Conservation (phyloP, 2,329 filamentous ascomycete species). For the Colletotrichum endophyticum region DNA sequence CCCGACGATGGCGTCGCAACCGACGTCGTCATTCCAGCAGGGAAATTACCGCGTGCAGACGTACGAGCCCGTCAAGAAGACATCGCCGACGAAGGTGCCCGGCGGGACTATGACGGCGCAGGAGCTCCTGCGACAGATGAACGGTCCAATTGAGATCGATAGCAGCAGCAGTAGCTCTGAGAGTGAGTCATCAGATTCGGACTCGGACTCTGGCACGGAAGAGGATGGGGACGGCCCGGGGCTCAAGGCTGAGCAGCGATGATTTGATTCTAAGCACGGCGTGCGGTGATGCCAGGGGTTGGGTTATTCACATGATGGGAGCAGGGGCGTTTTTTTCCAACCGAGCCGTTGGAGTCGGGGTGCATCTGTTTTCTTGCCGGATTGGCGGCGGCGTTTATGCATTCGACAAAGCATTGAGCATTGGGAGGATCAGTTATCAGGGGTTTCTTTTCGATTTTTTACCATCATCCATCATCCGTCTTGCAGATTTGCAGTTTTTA, state of each 20-base stretch:
- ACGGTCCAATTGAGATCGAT: background rate
- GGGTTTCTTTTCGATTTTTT: background rate
- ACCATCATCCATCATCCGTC: background rate
- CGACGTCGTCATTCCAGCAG: background rate
- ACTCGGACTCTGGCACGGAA: constrained; percentile 4
- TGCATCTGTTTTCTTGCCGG: background rate
- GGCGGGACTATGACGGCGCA: constrained; percentile 19
- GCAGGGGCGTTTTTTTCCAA: background rate
- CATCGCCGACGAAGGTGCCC: background rate
- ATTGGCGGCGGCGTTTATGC: background rate
- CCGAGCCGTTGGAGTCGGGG: background rate
- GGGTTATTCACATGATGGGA: background rate
- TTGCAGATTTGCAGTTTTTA: background rate
- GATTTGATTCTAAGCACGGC: background rate
- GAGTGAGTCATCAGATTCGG: background rate
- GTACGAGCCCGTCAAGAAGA: background rate
- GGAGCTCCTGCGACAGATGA: background rate
- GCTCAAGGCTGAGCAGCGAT: background rate
- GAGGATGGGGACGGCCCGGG: background rate
- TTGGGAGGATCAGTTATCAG: background rate
- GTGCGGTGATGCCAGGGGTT: background rate
- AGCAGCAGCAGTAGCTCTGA: background rate
- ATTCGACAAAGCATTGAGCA: background rate
- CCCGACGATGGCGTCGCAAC: constrained; percentile 30
- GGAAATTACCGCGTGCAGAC: background rate